These are phyloP conservation scores for Solanum sitiens DNA, from an alignment of 257 asterid species.

Conservation along the genomic window DNA sequence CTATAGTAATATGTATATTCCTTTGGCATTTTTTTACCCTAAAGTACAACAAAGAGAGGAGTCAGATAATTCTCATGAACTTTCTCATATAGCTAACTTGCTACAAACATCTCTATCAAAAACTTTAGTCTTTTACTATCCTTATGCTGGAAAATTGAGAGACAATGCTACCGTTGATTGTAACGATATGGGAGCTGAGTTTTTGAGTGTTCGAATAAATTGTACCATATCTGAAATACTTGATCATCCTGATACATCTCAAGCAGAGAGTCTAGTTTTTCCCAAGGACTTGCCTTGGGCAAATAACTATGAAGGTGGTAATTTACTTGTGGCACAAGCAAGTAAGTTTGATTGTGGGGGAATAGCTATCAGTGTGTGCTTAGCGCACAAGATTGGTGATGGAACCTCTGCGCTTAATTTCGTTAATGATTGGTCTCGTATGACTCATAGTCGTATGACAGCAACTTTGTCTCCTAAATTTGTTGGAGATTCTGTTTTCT, in stretches of 20 bases:
- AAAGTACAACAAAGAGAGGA: not conserved
- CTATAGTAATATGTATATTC: not conserved
- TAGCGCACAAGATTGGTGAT: not conserved
- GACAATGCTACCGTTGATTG: not conserved
- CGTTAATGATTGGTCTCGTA: not conserved
- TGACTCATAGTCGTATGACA: too few relatives aligned
- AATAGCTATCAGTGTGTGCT: not conserved
- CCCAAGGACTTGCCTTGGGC: not conserved
- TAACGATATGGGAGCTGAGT: not conserved
- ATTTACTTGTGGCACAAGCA: not conserved
- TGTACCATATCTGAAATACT: not conserved
- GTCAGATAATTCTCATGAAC: not conserved
- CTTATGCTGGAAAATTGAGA: not conserved
- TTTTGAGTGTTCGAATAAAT: not conserved
- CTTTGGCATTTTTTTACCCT: not conserved
- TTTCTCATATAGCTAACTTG: not conserved
- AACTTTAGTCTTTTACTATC: not conserved
- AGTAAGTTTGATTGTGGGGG: not conserved
- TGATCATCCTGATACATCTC: not conserved
- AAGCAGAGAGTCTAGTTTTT: not conserved
- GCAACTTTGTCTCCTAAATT: not conserved
- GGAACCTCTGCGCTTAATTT: not conserved
- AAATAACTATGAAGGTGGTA: not conserved
- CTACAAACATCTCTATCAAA: not conserved
- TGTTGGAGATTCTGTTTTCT: not conserved